Conservation (phyloP, 257 asterid species). For the Penstemon eatonii region DNA sequence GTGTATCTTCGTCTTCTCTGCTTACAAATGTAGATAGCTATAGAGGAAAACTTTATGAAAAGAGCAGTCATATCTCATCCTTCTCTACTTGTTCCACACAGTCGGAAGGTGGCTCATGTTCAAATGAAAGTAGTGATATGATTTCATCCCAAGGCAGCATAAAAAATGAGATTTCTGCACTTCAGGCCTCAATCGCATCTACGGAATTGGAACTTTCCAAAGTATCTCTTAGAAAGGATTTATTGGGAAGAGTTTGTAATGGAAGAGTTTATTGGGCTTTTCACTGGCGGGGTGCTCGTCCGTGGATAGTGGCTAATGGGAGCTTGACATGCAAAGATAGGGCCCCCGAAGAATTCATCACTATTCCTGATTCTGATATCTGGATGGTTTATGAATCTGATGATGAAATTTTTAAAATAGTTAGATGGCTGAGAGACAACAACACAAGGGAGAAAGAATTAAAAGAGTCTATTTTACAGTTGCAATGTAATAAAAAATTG, state of each 20-base stretch:
- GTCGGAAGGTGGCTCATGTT: constrained; percentile 31
- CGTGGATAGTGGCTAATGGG: constrained; percentile 66
- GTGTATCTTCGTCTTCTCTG: constrained; percentile 46
- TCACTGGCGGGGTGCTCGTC: constrained; percentile 50
- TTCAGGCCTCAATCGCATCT: constrained; percentile 59
- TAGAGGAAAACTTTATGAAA: constrained; percentile 42
- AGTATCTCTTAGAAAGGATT: constrained; percentile 68
- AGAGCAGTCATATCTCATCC: constrained; percentile 35
- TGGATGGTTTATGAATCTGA: constrained; percentile 77
- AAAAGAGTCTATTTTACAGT: constrained; percentile 64
- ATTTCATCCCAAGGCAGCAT: constrained; percentile 41
- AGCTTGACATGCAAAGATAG: constrained; percentile 41
- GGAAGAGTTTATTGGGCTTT: constrained; percentile 85
- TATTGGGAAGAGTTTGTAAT: constrained; percentile 79
- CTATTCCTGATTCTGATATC: constrained; percentile 51
- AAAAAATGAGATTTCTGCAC: constrained; percentile 49
- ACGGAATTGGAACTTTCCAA: constrained; percentile 59
- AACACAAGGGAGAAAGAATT: constrained; percentile 70
- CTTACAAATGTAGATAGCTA: constrained; percentile 38
- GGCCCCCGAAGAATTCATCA: constrained; percentile 41
- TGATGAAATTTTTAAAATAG: constrained; percentile 57
- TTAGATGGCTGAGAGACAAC: constrained; percentile 74
- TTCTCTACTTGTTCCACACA: constrained; percentile 32
- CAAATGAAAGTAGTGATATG: constrained; percentile 33
- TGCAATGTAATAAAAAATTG: constrained; percentile 45